Evolutionary conservation across 169 alveolate genomes (phyloP).

Genomic region (Cryptosporidium sp.): DNA sequence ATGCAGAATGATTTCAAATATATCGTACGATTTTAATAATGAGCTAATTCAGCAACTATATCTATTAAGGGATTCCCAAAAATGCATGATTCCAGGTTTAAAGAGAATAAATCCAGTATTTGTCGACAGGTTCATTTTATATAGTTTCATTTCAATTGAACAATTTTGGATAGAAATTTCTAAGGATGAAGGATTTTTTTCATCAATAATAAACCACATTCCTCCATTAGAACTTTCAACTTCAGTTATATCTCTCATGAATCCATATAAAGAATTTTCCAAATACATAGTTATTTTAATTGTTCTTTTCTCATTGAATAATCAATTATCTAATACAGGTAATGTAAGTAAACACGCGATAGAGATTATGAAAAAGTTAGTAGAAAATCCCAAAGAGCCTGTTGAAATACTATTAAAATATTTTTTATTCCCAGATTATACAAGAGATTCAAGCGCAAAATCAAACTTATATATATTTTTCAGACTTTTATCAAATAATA

Average conservation of each 20-base stretch:
- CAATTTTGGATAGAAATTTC: conserved; percentile 36
- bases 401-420: not conserved
- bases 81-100: not conserved
- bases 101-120: conserved; percentile 10
- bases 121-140: conserved; percentile 43
- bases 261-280: not conserved
- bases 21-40: conserved; percentile 7
- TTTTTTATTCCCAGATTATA: not conserved
- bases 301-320: conserved; percentile 14
- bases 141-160: conserved; percentile 56
- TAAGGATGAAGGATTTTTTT: conserved; percentile 16
- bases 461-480: not conserved
- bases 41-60: not conserved
- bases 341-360: conserved; percentile 8
- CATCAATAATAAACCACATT: conserved; percentile 14
- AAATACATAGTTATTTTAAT: not conserved
- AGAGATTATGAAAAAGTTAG: conserved; percentile 9
- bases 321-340: conserved; percentile 20
- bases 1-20: conserved; percentile 11
- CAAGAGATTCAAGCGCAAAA: not conserved
- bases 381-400: not conserved
- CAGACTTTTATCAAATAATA: conserved; percentile 1
- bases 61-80: not conserved
- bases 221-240: conserved; percentile 57
- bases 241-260: conserved; percentile 2